Evolutionary conservation across 2,329 filamentous ascomycete genomes (phyloP).

Genomic region (Apiospora koreana): DNA sequence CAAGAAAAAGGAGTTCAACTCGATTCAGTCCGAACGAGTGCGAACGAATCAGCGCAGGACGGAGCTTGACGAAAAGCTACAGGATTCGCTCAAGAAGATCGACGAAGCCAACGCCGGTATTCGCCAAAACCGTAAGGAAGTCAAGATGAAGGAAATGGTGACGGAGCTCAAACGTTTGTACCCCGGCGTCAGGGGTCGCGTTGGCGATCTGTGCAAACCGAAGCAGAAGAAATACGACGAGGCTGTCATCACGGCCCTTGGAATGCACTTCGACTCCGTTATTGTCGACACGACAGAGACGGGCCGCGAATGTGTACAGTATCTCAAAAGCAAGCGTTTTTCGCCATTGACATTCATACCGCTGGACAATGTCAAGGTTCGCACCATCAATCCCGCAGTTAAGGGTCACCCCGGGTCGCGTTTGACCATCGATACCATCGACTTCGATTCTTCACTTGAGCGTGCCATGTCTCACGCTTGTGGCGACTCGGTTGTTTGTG

Average conservation of each 20-base stretch:
- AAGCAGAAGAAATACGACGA: conserved; percentile 97
- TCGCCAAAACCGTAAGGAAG: conserved; percentile 82
- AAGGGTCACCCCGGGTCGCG: conserved; percentile 86
- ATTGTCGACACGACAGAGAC: conserved; percentile 95
- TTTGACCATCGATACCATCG: conserved; percentile 92
- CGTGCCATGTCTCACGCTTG: conserved; percentile 94
- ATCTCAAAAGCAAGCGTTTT: conserved; percentile 86
- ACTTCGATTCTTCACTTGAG: conserved; percentile 85
- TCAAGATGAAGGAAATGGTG: conserved; percentile 78
- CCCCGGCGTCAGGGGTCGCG: conserved; percentile 85
- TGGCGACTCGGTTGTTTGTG: conserved; percentile 92
- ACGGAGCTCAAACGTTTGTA: conserved; percentile 86
- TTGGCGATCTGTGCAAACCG: conserved; percentile 89
- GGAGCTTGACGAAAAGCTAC: conserved; percentile 89
- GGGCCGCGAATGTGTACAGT: conserved; percentile 90
- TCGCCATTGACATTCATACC: conserved; percentile 93
- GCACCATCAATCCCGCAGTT: conserved; percentile 83
- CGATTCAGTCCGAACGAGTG: conserved; percentile 79
- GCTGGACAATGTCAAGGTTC: conserved; percentile 95
- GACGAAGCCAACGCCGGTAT: conserved; percentile 82
- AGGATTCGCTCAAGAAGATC: conserved; percentile 78
- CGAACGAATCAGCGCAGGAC: conserved; percentile 79
- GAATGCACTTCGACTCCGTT: conserved; percentile 90
- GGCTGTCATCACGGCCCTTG: conserved; percentile 88
- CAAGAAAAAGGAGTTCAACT: conserved; percentile 91